Conservation (phyloP, 768 basidiomycete genomes). For the Agaricus subrufescens region DNA sequence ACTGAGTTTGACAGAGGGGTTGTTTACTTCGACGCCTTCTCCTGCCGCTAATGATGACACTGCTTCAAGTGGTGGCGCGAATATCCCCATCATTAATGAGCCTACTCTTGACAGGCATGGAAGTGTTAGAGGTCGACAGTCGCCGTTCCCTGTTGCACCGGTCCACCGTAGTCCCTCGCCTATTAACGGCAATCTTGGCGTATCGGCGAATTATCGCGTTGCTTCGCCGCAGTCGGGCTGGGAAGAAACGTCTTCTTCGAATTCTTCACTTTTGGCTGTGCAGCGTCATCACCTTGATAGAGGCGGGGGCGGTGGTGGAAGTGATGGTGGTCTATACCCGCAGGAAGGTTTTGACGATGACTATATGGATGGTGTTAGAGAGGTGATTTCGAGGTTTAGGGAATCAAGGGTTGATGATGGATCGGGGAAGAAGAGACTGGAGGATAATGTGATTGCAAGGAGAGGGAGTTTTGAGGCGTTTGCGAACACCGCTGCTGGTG, state of each 20-base stretch:
- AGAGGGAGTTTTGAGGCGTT: constrained; percentile 3
- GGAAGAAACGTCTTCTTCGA: background rate
- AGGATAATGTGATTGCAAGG: constrained; percentile 2
- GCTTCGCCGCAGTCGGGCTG: background rate
- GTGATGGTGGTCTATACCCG: background rate
- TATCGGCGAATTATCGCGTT: background rate
- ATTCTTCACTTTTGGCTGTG: background rate
- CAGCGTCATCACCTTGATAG: background rate
- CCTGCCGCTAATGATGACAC: background rate
- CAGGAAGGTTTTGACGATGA: background rate
- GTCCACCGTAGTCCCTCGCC: constrained; percentile 11
- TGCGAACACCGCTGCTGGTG: background rate
- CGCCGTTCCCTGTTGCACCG: constrained; percentile 48
- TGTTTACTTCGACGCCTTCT: background rate
- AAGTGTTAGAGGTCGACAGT: constrained; percentile 36
- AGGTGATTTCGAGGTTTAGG: constrained; percentile 11
- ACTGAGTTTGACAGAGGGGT: constrained; percentile 1
- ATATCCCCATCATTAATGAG: background rate
- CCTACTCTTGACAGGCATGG: background rate
- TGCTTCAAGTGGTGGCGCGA: background rate
- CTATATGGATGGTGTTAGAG: constrained; percentile 8
- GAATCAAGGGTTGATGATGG: constrained; percentile 8
- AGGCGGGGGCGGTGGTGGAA: background rate
- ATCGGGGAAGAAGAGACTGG: background rate
- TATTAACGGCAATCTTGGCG: background rate